Base-by-base conservation (phyloP, 2,329 filamentous ascomycete species). In the Verticillium alfalfae region DNA sequence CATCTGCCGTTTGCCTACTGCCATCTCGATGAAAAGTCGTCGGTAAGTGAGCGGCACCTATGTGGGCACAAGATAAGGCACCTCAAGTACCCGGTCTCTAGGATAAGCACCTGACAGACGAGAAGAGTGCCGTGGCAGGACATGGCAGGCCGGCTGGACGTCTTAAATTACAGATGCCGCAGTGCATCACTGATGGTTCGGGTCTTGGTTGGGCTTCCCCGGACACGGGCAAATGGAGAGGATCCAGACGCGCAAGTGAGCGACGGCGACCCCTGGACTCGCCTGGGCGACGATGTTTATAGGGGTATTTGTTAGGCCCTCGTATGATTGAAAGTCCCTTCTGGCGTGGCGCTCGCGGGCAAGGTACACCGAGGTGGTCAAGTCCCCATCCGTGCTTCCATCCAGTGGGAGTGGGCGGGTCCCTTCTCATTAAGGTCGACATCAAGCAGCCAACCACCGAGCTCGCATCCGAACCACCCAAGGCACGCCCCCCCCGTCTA, bases 221-320 rank as follows among this genome's bases (percentile, higher is more conserved):
- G 45, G 45, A 52, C 45, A 52, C 36, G 2, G 36, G 45, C 26
- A 16, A 58, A 26, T 38, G 39, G 56, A 58, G 22, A 22, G 55
- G 36, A 57, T 58, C 37, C 56, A 58, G 56, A 22, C 45, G 18
- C 45, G 45, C 45, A 52, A 26, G 10, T 52, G 45, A 52, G 16
- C n/a, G 18, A 7, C 45, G 22, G 45, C 45, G 45, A 26, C 45
- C 45, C 45, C 45, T 52, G 45, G 45, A 26, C 45, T 52, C 45
- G 45, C 5, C 45, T 12, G 45, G 26, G n/a, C 10, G 45, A 18
- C 18, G 13, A 10, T 18, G 38, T 58, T 39, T 49, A 49, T 22
- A 58, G 39, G 57, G 57, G 57, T 58, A 58, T 49, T 45, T 58
- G 57, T 58, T 58, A 58, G 38, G 22, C 26, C 12, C n/a, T 49